These are phyloP conservation scores for Helianthus tuberosus DNA, from an alignment of 129 eudicot genomes.

Conservation along the genomic window DNA sequence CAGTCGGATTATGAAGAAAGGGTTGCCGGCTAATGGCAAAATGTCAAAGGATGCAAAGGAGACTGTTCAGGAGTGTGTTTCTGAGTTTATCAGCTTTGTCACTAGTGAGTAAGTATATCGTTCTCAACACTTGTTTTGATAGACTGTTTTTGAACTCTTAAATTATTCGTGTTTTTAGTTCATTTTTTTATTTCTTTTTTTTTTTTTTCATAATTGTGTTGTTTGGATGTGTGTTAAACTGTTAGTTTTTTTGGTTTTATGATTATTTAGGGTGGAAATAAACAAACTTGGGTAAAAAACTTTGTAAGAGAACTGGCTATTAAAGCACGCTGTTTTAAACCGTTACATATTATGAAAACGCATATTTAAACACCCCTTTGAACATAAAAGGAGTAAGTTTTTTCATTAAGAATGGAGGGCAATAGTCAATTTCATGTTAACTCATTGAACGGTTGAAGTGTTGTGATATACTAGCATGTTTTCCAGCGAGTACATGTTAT, in stretches of 20 bases:
- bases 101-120: constrained; percentile 70
- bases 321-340: too few species aligned
- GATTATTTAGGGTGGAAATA: background rate
- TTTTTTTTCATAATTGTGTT: background rate
- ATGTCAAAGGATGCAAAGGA: constrained; percentile 90
- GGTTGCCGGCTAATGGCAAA: constrained; percentile 74
- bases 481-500: too few species aligned
- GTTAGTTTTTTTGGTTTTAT: background rate
- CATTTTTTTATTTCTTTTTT: too few species aligned
- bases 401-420: too few species aligned
- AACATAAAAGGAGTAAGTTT: too few species aligned
- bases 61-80: constrained; percentile 88
- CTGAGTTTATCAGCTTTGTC: constrained; percentile 83
- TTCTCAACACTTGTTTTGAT: background rate
- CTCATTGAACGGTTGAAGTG: too few species aligned
- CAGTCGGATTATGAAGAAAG: constrained; percentile 88
- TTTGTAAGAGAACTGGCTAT: too few species aligned
- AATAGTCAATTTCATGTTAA: too few species aligned
- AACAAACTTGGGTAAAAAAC: background rate
- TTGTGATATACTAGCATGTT: too few species aligned
- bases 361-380: too few species aligned
- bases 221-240: background rate
- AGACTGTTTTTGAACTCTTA: background rate
- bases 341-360: too few species aligned
- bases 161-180: background rate